Evolutionary conservation across 129 eudicot genomes (phyloP).

Genomic region (Pseudognaphalium luteoalbum): DNA sequence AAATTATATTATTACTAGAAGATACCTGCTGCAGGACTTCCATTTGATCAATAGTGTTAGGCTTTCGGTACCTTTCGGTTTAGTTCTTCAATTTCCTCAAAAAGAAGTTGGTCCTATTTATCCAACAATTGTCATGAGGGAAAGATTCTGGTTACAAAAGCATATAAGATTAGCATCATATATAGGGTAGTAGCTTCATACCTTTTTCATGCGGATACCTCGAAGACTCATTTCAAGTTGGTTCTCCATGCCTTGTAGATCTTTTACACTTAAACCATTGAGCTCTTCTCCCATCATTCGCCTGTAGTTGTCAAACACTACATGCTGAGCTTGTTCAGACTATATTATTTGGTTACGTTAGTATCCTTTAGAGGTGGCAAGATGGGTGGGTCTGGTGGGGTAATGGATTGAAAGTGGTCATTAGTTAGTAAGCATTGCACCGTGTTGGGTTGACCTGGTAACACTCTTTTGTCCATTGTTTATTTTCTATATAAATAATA

Average conservation of each 20-base stretch:
- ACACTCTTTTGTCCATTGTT: no score
- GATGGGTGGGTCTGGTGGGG: no score
- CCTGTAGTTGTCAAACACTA: conserved; percentile 29
- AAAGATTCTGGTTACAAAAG: not conserved
- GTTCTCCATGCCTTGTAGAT: conserved; percentile 68
- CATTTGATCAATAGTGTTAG: not conserved
- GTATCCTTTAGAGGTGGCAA: no score
- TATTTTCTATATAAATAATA: no score
- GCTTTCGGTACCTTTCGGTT: conserved; percentile 49
- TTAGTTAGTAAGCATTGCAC: no score
- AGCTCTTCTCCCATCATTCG: conserved; percentile 84
- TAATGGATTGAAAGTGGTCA: no score
- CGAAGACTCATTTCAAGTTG: conserved; percentile 75
- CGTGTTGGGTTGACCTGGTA: no score
- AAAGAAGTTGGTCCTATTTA: conserved; percentile 60
- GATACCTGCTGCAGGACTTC: not conserved
- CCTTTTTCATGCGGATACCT: conserved; percentile 70
- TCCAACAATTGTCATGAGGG: conserved; percentile 12
- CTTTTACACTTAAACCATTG: conserved; percentile 70
- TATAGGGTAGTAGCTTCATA: conserved; percentile 25
- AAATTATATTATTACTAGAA: not conserved
- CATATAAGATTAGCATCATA: conserved; percentile 1
- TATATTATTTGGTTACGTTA: no score
- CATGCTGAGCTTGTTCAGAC: no score
- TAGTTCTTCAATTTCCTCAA: conserved; percentile 65